Evolutionary conservation across 495 filamentous ascomycete species (phyloP).

Genomic region (Collariella sp.): DNA sequence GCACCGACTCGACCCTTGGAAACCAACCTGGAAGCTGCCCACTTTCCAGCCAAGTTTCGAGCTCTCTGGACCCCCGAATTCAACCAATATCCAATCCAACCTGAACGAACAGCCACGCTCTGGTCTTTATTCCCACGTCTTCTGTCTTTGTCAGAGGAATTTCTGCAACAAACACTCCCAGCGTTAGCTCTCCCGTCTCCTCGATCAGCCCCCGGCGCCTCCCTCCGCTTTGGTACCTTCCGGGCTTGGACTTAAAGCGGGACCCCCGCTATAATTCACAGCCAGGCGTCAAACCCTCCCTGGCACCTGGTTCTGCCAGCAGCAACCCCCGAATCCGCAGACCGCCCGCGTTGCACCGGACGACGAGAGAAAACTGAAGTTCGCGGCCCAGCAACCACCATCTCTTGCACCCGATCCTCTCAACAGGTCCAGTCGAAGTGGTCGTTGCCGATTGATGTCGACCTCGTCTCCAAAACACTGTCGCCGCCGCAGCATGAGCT

Average conservation of each 20-base stretch:
- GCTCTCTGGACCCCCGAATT: neutral
- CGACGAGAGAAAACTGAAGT: slow-evolving; percentile 26
- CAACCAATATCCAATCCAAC: neutral
- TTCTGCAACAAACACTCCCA: slow-evolving; percentile 1
- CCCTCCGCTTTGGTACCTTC: neutral
- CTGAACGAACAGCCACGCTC: neutral
- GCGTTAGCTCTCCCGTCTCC: neutral
- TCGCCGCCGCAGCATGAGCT: slow-evolving; percentile 13
- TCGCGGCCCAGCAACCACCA: slow-evolving; percentile 19
- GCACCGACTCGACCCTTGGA: neutral
- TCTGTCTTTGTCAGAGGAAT: slow-evolving; percentile 3
- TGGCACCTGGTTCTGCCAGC: slow-evolving; percentile 22
- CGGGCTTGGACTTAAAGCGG: slow-evolving; percentile 12
- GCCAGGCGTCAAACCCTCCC: slow-evolving; percentile 3
- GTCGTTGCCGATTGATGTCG: slow-evolving; percentile 11
- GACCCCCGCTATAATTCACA: slow-evolving; percentile 23
- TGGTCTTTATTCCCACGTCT: slow-evolving; percentile 6
- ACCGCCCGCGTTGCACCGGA: slow-evolving; percentile 34
- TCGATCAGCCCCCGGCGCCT: neutral
- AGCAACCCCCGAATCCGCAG: slow-evolving; percentile 15
- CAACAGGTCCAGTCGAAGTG: slow-evolving; percentile 1
- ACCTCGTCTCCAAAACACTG: neutral
- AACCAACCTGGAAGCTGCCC: too few relatives aligned
- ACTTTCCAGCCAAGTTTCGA: too few relatives aligned
- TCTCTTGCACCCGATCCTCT: slow-evolving; percentile 9